phyloP scores from a whole-genome alignment of 371 early-diverging fungal species.

The Actinomortierella ambigua region DNA sequence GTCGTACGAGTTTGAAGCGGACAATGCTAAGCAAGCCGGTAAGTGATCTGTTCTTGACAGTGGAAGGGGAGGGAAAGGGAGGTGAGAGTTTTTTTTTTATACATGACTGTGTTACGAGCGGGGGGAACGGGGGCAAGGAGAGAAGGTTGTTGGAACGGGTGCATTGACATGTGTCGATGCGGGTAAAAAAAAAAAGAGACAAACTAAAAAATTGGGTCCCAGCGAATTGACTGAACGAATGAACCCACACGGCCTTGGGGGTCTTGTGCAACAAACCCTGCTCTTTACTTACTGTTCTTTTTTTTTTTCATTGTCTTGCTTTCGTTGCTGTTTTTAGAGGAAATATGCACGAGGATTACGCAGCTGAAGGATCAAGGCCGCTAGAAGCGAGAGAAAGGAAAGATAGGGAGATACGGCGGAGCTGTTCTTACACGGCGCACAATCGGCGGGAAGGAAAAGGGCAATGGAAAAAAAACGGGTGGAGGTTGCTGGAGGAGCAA shows the following conservation, averaged over 20 bases:
- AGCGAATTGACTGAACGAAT: neutral
- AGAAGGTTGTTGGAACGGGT: slow-evolving; percentile 11
- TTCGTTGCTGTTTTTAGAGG: slow-evolving; percentile 14
- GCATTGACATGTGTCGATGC: neutral
- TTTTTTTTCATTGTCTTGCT: neutral
- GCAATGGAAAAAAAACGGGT: no score
- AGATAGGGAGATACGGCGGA: no score
- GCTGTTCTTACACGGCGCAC: no score
- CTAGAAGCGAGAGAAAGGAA: no score
- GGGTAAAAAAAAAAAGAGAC: neutral
- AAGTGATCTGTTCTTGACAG: slow-evolving; percentile 37
- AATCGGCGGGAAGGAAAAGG: no score
- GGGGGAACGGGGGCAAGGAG: neutral
- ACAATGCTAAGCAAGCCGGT: slow-evolving; percentile 70
- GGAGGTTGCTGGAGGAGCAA: no score
- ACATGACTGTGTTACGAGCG: neutral
- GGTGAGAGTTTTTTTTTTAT: slow-evolving; percentile 2
- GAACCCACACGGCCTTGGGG: no score
- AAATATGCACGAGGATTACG: slow-evolving; percentile 41
- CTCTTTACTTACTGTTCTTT: neutral
- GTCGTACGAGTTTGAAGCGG: slow-evolving; percentile 83
- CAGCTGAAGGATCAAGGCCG: slow-evolving; percentile 19
- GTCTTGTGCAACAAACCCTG: no score
- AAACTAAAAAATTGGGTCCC: neutral
- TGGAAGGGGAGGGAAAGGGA: neutral